Evolutionary conservation across 164 flowering plant species (phyloP), one percentile per base, ranked within the genome.

Genomic region (Buxus sempervirens): DNA sequence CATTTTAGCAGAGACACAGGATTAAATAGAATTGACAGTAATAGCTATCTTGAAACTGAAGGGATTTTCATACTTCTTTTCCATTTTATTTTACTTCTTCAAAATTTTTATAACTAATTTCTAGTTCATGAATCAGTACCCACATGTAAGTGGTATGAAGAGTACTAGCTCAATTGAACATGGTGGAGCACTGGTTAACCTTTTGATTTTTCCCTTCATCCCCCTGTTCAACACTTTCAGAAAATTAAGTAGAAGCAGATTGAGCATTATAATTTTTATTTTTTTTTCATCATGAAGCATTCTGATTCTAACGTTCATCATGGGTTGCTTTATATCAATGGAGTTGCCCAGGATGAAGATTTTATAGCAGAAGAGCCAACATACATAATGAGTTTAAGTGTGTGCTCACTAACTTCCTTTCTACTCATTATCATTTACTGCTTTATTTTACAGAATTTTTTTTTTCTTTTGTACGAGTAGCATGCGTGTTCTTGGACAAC

Each of bases 281-380:
- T n/a, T n/a, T n/a, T n/a, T n/a, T n/a, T n/a, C n/a, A 10, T 45
- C 38, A 45, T 45, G 51, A 4, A 45, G 12, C 12, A 15, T 10
- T 45, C 51, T 45, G 10, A 15, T 45, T 45, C 51, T 45, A 45
- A 10, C 51, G 79, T 85, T 65, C 53, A 25, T 32, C 59, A 77
- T 73, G 88, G 88, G 21, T 25, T 21, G 51, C 78, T 85, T 28
- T 72, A 69, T 77, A 67, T 83, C 27, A 85, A 85, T 71, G 84
- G 88, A 21, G 36, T 67, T 45, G 76, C 70, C 23, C 79, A 56
- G 70, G 18, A 55, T 24, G 89, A 85, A 73, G 77, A 80, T 70
- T 83, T 83, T 59, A 63, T 85, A 24, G 62, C 71, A 26, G 84
- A 82, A 55, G 75, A 5, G 16, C 80, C 81, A 45, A 28, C 62